Evolutionary conservation across 1,284 basidiomycete genomes (phyloP).

Genomic region (Somion occarium): DNA sequence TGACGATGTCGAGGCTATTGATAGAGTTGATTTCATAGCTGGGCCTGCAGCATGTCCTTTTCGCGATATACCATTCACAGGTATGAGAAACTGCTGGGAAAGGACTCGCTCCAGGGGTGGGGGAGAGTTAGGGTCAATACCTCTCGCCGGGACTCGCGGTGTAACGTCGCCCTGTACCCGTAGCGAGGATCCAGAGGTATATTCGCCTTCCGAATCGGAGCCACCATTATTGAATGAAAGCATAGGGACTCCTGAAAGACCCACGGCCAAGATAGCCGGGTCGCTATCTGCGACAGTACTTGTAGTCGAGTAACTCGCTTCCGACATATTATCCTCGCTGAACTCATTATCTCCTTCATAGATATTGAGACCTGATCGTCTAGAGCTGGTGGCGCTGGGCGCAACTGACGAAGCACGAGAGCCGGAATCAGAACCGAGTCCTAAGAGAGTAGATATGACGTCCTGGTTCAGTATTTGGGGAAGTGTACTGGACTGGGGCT

Average conservation of each 20-base stretch:
- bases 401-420: constrained; percentile 50
- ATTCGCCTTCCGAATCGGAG: constrained; percentile 12
- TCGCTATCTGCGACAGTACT: constrained; percentile 35
- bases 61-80: not conserved
- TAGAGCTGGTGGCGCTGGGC: constrained; percentile 34
- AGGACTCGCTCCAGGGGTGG: constrained; percentile 7
- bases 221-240: constrained; percentile 15
- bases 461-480: constrained; percentile 61
- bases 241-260: constrained; percentile 22
- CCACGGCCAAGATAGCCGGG: constrained; percentile 23
- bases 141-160: constrained; percentile 38
- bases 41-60: not conserved
- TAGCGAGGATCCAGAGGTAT: constrained; percentile 1
- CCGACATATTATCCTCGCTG: constrained; percentile 29
- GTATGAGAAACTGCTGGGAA: constrained; percentile 5
- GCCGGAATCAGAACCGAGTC: constrained; percentile 30
- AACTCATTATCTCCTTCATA: constrained; percentile 53
- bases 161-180: constrained; percentile 44
- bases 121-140: constrained; percentile 24
- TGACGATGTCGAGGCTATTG: constrained; percentile 7
- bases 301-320: constrained; percentile 36
- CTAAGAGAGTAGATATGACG: constrained; percentile 56
- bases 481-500: constrained; percentile 39
- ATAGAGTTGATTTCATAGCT: not conserved
- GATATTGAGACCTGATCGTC: constrained; percentile 35